Percentiles rank a stretch among this genome's conserved stretches.
Conservation (phyloP, 2,329 filamentous ascomycete species). For the Amylocarpus encephaloides region DNA sequence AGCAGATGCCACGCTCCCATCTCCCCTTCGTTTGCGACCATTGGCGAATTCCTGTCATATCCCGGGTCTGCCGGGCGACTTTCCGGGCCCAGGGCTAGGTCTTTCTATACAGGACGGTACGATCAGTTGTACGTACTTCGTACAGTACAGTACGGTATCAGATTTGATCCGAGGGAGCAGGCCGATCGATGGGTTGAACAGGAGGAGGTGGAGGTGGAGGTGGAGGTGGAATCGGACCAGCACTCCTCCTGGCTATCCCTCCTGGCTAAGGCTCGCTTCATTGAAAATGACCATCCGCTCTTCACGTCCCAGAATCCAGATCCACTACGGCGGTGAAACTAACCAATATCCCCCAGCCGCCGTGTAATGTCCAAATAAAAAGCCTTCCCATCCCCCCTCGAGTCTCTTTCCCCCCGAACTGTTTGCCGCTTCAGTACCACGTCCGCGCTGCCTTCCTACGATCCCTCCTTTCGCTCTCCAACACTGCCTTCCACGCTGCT, state of each 20-base stretch:
- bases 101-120: not conserved
- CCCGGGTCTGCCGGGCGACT: not conserved
- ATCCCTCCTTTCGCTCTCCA: slow-evolving; percentile 12
- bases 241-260: not conserved
- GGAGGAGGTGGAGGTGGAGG: not conserved
- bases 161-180: not conserved
- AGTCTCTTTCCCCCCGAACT: not conserved
- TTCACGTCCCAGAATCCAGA: not conserved
- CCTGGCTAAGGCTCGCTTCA: not conserved
- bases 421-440: not conserved
- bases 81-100: not conserved
- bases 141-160: not conserved
- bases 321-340: not conserved
- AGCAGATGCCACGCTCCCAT: not conserved
- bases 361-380: slow-evolving; percentile 3
- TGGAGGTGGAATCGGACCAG: slow-evolving; percentile 3
- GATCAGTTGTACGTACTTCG: too few species aligned
- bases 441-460: slow-evolving; percentile 4
- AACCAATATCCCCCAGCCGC: not conserved
- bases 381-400: not conserved
- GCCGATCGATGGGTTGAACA: slow-evolving; percentile 1
- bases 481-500: not conserved
- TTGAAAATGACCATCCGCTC: not conserved
- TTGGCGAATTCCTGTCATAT: too few species aligned
- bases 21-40: too few species aligned